A percentile compares a stretch with the other conserved stretches of the same genome.
Conservation (phyloP, 371 early-diverging fungal genomes). For the Apophysomyces trapeziformis region DNA sequence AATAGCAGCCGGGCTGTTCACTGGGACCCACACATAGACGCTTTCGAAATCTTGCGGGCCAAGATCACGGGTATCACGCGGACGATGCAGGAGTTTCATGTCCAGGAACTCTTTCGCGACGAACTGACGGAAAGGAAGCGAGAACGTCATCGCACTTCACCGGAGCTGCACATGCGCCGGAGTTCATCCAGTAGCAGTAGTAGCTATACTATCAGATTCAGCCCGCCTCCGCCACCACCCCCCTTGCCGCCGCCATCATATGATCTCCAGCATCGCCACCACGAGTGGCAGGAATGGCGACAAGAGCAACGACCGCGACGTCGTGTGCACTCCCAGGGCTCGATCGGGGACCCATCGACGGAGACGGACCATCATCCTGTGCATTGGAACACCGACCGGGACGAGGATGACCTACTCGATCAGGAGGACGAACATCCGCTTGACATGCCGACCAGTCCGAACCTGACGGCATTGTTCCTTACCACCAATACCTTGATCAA, state of each 20-base stretch:
- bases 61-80: conserved; percentile 52
- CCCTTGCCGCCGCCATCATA: conserved; percentile 13
- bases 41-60: conserved; percentile 51
- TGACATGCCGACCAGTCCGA: conserved; percentile 26
- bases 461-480: conserved; percentile 32
- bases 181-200: conserved; percentile 9
- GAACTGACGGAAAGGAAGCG: conserved; percentile 32
- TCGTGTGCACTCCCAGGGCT: conserved; percentile 8
- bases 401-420: conserved; percentile 14
- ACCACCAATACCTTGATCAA: conserved; percentile 45
- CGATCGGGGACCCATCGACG: conserved; percentile 13
- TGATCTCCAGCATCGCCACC: conserved; percentile 26
- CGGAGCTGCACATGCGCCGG: conserved; percentile 7
- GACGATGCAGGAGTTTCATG: conserved; percentile 54
- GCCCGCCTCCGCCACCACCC: conserved; percentile 11
- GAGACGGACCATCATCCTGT: conserved; percentile 17
- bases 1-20: conserved; percentile 8
- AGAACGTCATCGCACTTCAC: conserved; percentile 18
- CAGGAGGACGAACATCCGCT: conserved; percentile 6
- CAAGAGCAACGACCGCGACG: conserved; percentile 11
- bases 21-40: conserved; percentile 53
- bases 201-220: neutral
- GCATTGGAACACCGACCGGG: conserved; percentile 24
- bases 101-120: conserved; percentile 42
- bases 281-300: neutral